Evolutionary conservation across 164 flowering plant genomes (phyloP), one percentile per base, ranked within the genome.

Genomic region (Nymphaea thermarum): DNA sequence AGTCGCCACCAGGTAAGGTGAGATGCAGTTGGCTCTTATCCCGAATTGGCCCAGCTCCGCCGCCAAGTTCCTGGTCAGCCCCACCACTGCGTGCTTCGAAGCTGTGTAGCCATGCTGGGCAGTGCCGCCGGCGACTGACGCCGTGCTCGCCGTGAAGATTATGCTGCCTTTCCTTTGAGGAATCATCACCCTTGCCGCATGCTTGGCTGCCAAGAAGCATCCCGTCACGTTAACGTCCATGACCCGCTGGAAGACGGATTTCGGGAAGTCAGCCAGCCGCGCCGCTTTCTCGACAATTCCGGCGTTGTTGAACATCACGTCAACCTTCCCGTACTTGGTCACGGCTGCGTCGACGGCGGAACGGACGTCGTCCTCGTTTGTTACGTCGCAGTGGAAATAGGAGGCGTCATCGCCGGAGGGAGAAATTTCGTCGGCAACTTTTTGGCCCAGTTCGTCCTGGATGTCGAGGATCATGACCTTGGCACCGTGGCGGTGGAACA

Each of bases 31-130:
- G 36, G 36, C 36, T 25, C 36, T 0, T 25, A 25, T 25, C 36
- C 36, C 36, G 36, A 25, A 25, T 1, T 25, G 36, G 36, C 36
- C 36, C 36, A 25, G 36, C 36, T 25, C 36, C 1, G 36, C 36
- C 36, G 36, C 36, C 36, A 25, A 25, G 36, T 72, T 76, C 61
- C 64, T 75, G 53, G 71, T 71, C 7, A 82, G 73, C 16, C 86
- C 86, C 7, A 79, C 64, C 67, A 81, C 69, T 3, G 72, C 86
- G 57, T 79, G 78, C 81, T 82, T 82, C 8, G 84, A 80, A 3
- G 72, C 65, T 1, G 71, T 63, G 70, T 84, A 84, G 0, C 80
- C 76, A 45, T 77, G 80, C 1, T 80, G 6, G 3, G 69, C 69
- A 0, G 6, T 61, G 0, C 85, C 85, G 1, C 80, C 80, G 1